A percentile compares a stretch with the other conserved stretches of the same genome.
phyloP scores from a whole-genome alignment of 176 grass and related monocot genomes.

The Tillandsia fasciculata region DNA sequence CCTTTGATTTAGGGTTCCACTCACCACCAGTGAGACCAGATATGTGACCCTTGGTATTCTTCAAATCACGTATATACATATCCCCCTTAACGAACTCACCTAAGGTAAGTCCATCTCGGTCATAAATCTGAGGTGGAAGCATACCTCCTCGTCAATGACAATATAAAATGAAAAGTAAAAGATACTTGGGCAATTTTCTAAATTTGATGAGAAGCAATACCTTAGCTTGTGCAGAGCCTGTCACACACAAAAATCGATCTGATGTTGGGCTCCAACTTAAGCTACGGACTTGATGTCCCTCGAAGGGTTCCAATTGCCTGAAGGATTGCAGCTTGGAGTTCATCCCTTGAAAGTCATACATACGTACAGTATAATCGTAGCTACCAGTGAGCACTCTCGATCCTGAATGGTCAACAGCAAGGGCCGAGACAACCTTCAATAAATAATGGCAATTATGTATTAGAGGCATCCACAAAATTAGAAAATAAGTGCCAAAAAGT shows the following conservation, averaged over 20 bases:
- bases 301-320: constrained; percentile 88
- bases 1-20: constrained; percentile 98
- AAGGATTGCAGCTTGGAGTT: constrained; percentile 94
- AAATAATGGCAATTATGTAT: constrained; percentile 8
- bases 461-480: too few species aligned
- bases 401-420: constrained; percentile 95
- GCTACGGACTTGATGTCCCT: constrained; percentile 95
- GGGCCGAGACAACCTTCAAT: constrained; percentile 74
- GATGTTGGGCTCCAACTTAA: constrained; percentile 97
- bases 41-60: constrained; percentile 98
- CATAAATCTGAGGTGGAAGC: constrained; percentile 64
- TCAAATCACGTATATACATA: constrained; percentile 98
- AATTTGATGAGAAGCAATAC: constrained; percentile 32
- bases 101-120: constrained; percentile 83
- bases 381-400: constrained; percentile 89
- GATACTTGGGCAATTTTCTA: background rate
- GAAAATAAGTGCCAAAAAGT: too few species aligned
- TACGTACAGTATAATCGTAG: constrained; percentile 90
- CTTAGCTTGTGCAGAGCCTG: constrained; percentile 96
- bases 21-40: constrained; percentile 87
- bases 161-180: background rate
- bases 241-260: constrained; percentile 83
- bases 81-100: constrained; percentile 95
- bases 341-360: constrained; percentile 99
- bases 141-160: constrained; percentile 16